These are phyloP conservation scores for Fusarium sulawesiense DNA, from an alignment of 2,329 filamentous ascomycete species.

Conservation along the genomic window DNA sequence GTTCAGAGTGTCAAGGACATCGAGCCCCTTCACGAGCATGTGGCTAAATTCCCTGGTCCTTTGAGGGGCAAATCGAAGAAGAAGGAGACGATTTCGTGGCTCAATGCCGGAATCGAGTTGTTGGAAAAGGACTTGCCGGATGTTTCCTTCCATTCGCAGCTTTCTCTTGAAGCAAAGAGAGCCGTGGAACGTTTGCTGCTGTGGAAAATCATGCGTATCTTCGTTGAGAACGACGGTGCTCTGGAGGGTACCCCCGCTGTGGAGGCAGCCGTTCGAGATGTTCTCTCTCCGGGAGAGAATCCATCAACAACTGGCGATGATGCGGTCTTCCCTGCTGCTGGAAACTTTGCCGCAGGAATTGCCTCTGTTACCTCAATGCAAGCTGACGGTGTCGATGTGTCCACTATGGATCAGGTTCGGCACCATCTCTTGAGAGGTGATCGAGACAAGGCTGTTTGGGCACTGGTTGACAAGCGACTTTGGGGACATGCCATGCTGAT, in stretches of 20 bases:
- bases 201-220: conserved; percentile 85
- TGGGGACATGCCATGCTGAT: conserved; percentile 98
- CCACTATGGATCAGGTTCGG: conserved; percentile 77
- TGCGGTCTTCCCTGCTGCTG: conserved; percentile 38
- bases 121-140: conserved; percentile 72
- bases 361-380: conserved; percentile 54
- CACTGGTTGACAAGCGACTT: conserved; percentile 89
- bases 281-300: conserved; percentile 71
- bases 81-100: conserved; percentile 88
- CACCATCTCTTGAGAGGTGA: conserved; percentile 81
- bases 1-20: conserved; percentile 80
- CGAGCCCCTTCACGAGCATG: conserved; percentile 75
- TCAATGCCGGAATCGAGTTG: conserved; percentile 78
- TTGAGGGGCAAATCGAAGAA: conserved; percentile 92
- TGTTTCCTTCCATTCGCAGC: conserved; percentile 60
- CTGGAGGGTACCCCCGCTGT: conserved; percentile 79
- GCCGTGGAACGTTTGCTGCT: conserved; percentile 82
- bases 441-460: conserved; percentile 91
- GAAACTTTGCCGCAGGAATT: conserved; percentile 43
- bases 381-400: conserved; percentile 76
- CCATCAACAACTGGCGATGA: conserved; percentile 45
- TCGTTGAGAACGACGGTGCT: conserved; percentile 87
- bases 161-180: conserved; percentile 74
- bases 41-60: conserved; percentile 89
- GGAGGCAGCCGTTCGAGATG: conserved; percentile 78